A percentile compares a stretch with the other conserved stretches of the same genome.
phyloP scores from a whole-genome alignment of 2,329 filamentous ascomycete genomes.

The Gnomoniopsis sp. region DNA sequence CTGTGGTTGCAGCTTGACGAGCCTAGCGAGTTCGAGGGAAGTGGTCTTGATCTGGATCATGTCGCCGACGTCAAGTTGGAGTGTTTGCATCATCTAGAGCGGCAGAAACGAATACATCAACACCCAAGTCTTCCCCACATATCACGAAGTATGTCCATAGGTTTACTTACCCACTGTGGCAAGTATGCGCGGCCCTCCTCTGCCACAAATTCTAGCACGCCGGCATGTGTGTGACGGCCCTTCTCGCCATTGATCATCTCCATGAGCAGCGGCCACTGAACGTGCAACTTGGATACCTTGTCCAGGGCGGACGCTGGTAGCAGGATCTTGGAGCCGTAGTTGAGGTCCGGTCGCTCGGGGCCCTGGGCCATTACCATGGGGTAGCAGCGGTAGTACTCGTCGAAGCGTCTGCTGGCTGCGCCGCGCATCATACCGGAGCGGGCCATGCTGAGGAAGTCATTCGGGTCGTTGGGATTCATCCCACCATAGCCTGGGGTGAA shows the following conservation, averaged over 20 bases:
- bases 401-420: slow-evolving; percentile 71
- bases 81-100: slow-evolving; percentile 83
- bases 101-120: too few relatives aligned
- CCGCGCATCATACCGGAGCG: slow-evolving; percentile 40
- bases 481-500: slow-evolving; percentile 36
- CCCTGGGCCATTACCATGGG: slow-evolving; percentile 92
- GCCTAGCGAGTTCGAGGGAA: slow-evolving; percentile 80
- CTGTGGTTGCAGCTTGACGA: slow-evolving; percentile 97
- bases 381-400: slow-evolving; percentile 98
- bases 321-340: slow-evolving; percentile 97
- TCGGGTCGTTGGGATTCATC: slow-evolving; percentile 46
- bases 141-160: background rate
- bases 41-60: slow-evolving; percentile 94
- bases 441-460: slow-evolving; percentile 47
- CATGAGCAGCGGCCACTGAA: slow-evolving; percentile 96
- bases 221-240: slow-evolving; percentile 80
- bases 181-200: slow-evolving; percentile 96
- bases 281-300: slow-evolving; percentile 92
- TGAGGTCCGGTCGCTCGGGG: slow-evolving; percentile 81
- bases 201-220: slow-evolving; percentile 94
- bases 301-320: slow-evolving; percentile 94
- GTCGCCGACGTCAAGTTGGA: slow-evolving; percentile 86
- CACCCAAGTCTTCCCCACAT: background rate
- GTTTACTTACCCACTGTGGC: slow-evolving; percentile 75
- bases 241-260: slow-evolving; percentile 88